These are phyloP conservation scores for Basipetospora chlamydospora DNA, from an alignment of 2,329 filamentous ascomycete genomes.

Conservation along the genomic window DNA sequence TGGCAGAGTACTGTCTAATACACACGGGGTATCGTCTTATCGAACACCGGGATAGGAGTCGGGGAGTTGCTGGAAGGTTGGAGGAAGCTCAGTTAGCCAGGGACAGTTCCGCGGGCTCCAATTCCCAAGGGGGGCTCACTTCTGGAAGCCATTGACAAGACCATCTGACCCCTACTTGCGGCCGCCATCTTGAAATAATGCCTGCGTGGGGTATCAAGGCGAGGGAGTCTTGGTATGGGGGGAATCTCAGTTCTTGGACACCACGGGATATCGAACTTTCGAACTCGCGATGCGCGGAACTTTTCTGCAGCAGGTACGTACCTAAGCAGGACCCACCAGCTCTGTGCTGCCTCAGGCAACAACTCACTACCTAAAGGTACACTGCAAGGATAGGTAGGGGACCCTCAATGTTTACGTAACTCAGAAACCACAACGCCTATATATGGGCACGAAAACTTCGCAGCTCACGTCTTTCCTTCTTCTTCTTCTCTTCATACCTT, in stretches of 20 bases:
- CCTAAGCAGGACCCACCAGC: neutral
- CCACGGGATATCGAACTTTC: neutral
- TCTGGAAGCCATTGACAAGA: slow-evolving; percentile 32
- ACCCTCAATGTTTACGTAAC: no score
- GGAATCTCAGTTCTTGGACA: neutral
- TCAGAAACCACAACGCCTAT: neutral
- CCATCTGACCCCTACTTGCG: slow-evolving; percentile 40
- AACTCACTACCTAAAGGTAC: no score
- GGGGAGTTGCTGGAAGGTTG: slow-evolving; percentile 2
- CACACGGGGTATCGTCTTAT: slow-evolving; percentile 2
- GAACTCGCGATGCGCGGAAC: slow-evolving; percentile 6
- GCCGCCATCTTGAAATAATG: slow-evolving; percentile 29
- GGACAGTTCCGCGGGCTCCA: neutral
- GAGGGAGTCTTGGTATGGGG: no score
- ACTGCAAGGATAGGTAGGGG: no score
- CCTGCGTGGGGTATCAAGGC: neutral
- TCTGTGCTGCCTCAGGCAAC: slow-evolving; percentile 1
- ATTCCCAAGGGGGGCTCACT: slow-evolving; percentile 22
- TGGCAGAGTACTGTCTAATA: slow-evolving; percentile 17
- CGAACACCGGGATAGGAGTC: slow-evolving; percentile 3
- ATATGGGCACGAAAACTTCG: neutral
- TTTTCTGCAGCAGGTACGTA: slow-evolving; percentile 5
- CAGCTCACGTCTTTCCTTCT: slow-evolving; percentile 10
- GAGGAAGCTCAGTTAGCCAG: slow-evolving; percentile 2
- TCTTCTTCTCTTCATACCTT: slow-evolving; percentile 19